A percentile compares a stretch with the other conserved stretches of the same genome.
phyloP scores from a whole-genome alignment of 768 basidiomycete genomes.

The Mycena pura region DNA sequence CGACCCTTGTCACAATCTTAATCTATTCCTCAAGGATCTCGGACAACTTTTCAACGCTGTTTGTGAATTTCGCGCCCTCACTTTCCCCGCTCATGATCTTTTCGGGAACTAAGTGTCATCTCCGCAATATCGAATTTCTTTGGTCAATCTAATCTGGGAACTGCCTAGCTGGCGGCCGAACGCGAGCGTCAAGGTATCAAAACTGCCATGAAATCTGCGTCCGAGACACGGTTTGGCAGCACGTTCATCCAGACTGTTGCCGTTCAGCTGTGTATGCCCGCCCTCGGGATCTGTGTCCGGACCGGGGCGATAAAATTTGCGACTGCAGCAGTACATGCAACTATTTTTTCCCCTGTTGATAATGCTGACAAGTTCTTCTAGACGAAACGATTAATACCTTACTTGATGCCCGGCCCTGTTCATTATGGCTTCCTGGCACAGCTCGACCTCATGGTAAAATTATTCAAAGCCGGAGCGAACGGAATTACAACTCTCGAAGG shows the following conservation, averaged over 20 bases:
- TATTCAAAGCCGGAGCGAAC: no score
- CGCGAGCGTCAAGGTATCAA: constrained; percentile 25
- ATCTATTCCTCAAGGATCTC: constrained; percentile 36
- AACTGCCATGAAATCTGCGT: constrained; percentile 31
- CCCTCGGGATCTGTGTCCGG: constrained; percentile 28
- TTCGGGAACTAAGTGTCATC: constrained; percentile 28
- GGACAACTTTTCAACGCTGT: constrained; percentile 38
- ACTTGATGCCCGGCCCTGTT: constrained; percentile 19
- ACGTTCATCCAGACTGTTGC: constrained; percentile 32
- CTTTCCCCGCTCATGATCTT: constrained; percentile 3
- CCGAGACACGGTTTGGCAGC: constrained; percentile 35
- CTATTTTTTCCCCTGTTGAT: not conserved
- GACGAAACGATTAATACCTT: constrained; percentile 32
- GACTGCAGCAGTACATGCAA: constrained; percentile 31
- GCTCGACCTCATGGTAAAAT: constrained; percentile 26
- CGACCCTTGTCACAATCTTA: constrained; percentile 40
- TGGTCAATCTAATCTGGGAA: constrained; percentile 36
- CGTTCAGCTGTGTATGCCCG: constrained; percentile 30
- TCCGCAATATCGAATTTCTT: constrained; percentile 36
- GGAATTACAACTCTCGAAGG: no score
- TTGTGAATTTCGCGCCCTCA: not conserved
- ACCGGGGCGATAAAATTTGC: constrained; percentile 29
- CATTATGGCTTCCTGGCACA: constrained; percentile 28
- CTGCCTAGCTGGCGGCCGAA: constrained; percentile 28
- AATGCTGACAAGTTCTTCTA: not conserved